Evolutionary conservation across 2,329 filamentous ascomycete genomes (phyloP).

Genomic region (Venturia asperata): DNA sequence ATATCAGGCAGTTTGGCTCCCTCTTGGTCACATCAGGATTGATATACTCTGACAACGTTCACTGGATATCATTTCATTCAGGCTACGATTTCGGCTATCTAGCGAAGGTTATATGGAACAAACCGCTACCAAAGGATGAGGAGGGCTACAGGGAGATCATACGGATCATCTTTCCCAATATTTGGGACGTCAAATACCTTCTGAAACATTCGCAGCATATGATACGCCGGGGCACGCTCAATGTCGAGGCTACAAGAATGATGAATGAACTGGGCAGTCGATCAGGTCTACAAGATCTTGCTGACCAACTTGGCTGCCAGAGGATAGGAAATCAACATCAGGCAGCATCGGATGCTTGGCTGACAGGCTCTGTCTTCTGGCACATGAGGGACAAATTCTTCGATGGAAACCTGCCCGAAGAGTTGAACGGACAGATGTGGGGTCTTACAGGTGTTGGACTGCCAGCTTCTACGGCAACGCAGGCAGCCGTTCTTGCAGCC

Average conservation of each 20-base stretch:
- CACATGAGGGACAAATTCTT: conserved; percentile 85
- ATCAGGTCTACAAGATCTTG: conserved; percentile 86
- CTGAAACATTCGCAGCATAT: conserved; percentile 76
- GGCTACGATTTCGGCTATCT: conserved; percentile 98
- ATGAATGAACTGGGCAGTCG: conserved; percentile 82
- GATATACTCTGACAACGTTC: conserved; percentile 77
- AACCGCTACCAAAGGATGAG: conserved; percentile 80
- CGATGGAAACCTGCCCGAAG: conserved; percentile 68
- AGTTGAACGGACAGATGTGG: conserved; percentile 86
- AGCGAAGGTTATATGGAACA: conserved; percentile 83
- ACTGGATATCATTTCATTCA: conserved; percentile 96
- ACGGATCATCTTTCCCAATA: conserved; percentile 84
- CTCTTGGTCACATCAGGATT: conserved; percentile 87
- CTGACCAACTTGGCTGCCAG: conserved; percentile 86
- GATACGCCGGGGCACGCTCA: conserved; percentile 33
- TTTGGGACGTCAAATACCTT: conserved; percentile 95
- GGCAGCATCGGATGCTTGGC: conserved; percentile 84
- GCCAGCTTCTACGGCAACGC: conserved; percentile 19
- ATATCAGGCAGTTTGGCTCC: conserved; percentile 80
- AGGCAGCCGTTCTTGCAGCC: conserved; percentile 19
- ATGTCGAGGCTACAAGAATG: conserved; percentile 55
- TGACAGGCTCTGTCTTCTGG: conserved; percentile 94
- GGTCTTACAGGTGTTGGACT: conserved; percentile 48
- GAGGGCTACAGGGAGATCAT: conserved; percentile 82
- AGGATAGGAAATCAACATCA: conserved; percentile 83